Evolutionary conservation across 495 filamentous ascomycete genomes (phyloP).

Genomic region (Haplographium delicatum): DNA sequence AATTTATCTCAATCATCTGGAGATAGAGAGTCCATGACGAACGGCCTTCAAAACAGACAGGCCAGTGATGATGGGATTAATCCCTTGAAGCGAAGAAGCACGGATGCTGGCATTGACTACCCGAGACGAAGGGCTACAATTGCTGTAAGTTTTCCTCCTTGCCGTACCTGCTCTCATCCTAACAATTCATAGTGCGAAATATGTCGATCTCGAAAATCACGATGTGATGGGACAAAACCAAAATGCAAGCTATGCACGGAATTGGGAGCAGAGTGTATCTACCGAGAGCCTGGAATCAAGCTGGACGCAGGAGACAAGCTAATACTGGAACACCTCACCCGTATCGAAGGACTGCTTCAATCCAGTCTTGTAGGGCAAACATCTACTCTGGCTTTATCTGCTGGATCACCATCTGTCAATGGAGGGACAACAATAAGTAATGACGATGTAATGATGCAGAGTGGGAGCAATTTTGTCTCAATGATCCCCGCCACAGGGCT

Average conservation of each 20-base stretch:
- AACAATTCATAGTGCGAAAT: constrained; percentile 62
- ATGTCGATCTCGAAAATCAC: constrained; percentile 75
- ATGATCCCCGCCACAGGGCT: constrained; percentile 61
- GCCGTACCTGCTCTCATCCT: constrained; percentile 4
- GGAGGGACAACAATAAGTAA: constrained; percentile 57
- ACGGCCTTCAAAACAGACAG: constrained; percentile 40
- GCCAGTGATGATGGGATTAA: constrained; percentile 44
- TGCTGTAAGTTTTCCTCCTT: constrained; percentile 48
- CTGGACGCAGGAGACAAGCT: constrained; percentile 82
- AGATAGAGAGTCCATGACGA: constrained; percentile 25
- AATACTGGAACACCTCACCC: constrained; percentile 68
- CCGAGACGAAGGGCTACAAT: constrained; percentile 66
- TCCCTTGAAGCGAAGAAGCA: constrained; percentile 59
- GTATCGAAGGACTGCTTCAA: constrained; percentile 74
- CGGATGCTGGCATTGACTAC: constrained; percentile 60
- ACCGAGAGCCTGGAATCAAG: constrained; percentile 82
- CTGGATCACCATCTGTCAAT: constrained; percentile 63
- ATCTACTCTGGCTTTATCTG: constrained; percentile 41
- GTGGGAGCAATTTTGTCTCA: constrained; percentile 44
- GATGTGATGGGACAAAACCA: constrained; percentile 77
- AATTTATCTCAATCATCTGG: constrained; percentile 50
- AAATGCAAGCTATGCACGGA: constrained; percentile 81
- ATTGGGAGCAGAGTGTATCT: constrained; percentile 75
- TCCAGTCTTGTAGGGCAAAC: constrained; percentile 51
- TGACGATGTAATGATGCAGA: constrained; percentile 52